A percentile compares a stretch with the other conserved stretches of the same genome.
phyloP scores from a whole-genome alignment of 257 asterid genomes.

The Orobanche coerulescens region DNA sequence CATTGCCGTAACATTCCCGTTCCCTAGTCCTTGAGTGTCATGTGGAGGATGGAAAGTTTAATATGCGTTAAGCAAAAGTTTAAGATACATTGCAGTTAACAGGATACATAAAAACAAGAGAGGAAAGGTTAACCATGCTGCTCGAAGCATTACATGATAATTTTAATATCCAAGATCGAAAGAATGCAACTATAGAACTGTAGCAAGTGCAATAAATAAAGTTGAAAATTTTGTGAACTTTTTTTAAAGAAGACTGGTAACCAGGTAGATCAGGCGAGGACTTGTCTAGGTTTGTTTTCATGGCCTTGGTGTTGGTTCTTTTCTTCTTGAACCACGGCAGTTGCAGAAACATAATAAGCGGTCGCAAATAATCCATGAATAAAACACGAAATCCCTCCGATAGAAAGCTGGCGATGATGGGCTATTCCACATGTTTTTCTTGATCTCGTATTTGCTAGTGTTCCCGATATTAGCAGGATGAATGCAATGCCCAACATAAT shows the following conservation, averaged over 20 bases:
- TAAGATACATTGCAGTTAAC: too few species aligned
- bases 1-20: too few species aligned
- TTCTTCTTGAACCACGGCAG: constrained; percentile 47
- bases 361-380: constrained; percentile 57
- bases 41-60: too few species aligned
- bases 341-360: constrained; percentile 44
- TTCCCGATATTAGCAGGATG: constrained; percentile 46
- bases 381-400: constrained; percentile 60
- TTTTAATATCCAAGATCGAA: not conserved
- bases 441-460: constrained; percentile 38
- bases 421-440: constrained; percentile 55
- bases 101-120: too few species aligned
- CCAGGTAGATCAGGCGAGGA: constrained; percentile 23
- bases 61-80: too few species aligned
- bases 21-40: too few species aligned
- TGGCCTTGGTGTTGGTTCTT: constrained; percentile 24
- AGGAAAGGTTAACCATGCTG: not conserved
- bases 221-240: not conserved
- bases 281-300: constrained; percentile 24
- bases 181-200: too few species aligned
- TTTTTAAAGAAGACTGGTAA: not conserved
- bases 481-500: constrained; percentile 41
- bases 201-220: not conserved
- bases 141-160: not conserved
- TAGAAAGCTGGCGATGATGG: constrained; percentile 41